phyloP scores from a whole-genome alignment of 2,329 filamentous ascomycete species.

The Phyllosticta paracitricarpa region DNA sequence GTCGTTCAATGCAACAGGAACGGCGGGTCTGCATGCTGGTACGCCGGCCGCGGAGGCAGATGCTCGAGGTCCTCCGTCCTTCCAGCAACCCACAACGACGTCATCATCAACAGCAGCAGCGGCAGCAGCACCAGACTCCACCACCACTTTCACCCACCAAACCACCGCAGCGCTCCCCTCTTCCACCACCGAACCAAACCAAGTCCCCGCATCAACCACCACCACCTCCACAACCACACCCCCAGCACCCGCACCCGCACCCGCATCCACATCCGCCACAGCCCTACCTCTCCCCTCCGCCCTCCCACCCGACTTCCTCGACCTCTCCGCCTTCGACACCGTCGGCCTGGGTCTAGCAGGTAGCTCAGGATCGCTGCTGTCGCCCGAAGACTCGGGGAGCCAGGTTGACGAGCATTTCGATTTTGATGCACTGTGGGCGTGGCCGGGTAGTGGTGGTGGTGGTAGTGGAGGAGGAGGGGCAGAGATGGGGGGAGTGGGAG shows the following conservation, averaged over 20 bases:
- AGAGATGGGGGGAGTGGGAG: conserved; percentile 15
- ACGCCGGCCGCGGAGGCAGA: not conserved
- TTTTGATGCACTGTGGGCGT: conserved; percentile 32
- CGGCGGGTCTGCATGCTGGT: conserved; percentile 13
- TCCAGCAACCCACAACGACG: not conserved
- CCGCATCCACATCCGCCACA: not conserved
- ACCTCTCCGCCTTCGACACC: conserved; percentile 26
- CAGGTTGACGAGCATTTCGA: conserved; percentile 30
- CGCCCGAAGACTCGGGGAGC: conserved; percentile 21
- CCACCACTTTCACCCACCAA: conserved; percentile 17
- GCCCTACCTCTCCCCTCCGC: conserved; percentile 18
- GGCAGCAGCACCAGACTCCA: conserved; percentile 13
- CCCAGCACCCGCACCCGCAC: conserved; percentile 14
- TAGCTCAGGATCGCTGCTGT: conserved; percentile 13
- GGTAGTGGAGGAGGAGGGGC: conserved; percentile 18
- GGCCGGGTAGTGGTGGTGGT: conserved; percentile 26
- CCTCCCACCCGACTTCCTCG: conserved; percentile 20
- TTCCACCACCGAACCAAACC: not conserved
- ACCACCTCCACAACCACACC: conserved; percentile 22
- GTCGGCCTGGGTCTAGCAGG: conserved; percentile 14
- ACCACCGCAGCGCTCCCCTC: conserved; percentile 17
- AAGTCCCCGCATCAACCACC: not conserved
- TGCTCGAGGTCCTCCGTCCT: conserved; percentile 3
- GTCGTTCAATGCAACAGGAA: conserved; percentile 20
- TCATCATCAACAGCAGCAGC: not conserved